phyloP scores from a whole-genome alignment of 805 yeast species.

The Candida palmyrensis region DNA sequence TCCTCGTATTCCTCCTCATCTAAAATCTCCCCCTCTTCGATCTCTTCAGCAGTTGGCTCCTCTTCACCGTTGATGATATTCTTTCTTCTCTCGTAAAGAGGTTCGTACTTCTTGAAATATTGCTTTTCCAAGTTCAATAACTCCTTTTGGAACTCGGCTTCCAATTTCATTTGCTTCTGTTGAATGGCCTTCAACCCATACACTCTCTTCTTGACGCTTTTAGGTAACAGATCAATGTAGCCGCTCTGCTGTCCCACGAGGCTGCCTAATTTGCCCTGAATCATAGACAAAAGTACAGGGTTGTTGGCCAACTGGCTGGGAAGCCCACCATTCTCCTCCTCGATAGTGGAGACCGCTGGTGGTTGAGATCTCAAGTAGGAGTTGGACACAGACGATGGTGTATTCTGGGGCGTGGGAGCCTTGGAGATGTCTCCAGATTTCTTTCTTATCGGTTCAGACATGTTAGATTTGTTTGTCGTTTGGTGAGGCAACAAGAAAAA shows the following conservation, averaged over 20 bases:
- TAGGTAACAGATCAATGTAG: slow-evolving; percentile 74
- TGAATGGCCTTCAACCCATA: slow-evolving; percentile 80
- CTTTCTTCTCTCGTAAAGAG: slow-evolving; percentile 70
- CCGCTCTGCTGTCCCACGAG: slow-evolving; percentile 86
- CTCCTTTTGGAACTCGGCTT: slow-evolving; percentile 88
- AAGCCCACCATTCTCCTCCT: slow-evolving; percentile 36
- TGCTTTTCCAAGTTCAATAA: slow-evolving; percentile 80
- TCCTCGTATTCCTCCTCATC: slow-evolving; percentile 51
- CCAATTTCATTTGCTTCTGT: slow-evolving; percentile 71
- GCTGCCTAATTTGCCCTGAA: slow-evolving; percentile 81
- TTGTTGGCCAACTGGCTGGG: slow-evolving; percentile 56
- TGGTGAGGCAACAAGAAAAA: background rate
- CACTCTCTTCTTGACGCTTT: slow-evolving; percentile 67
- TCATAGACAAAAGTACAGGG: slow-evolving; percentile 80
- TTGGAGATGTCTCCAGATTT: slow-evolving; percentile 70
- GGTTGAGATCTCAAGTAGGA: slow-evolving; percentile 64
- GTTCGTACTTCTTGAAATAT: slow-evolving; percentile 66
- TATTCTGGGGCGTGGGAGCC: slow-evolving; percentile 98
- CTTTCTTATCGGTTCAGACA: slow-evolving; percentile 87
- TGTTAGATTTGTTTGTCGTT: slow-evolving; percentile 15
- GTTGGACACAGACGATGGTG: slow-evolving; percentile 83
- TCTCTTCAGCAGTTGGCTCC: slow-evolving; percentile 77
- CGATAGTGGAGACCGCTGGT: slow-evolving; percentile 58
- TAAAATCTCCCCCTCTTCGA: slow-evolving; percentile 70
- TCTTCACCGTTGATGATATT: slow-evolving; percentile 63